These are phyloP conservation scores for Chalciporus pseudorubinellus DNA, from an alignment of 768 basidiomycete species.

Conservation along the genomic window DNA sequence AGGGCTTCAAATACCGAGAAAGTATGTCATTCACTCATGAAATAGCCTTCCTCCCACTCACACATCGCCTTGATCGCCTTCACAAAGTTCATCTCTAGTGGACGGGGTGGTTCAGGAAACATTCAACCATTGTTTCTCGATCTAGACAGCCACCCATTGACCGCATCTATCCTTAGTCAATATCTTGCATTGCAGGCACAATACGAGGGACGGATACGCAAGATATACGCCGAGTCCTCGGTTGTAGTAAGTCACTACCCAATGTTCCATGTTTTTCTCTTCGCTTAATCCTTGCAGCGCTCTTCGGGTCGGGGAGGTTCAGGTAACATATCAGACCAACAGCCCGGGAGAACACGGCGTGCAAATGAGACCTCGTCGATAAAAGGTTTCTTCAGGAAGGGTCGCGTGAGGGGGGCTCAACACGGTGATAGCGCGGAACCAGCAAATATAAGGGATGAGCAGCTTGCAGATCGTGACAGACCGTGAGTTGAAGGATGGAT, in stretches of 20 bases:
- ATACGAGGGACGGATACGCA: conserved; percentile 18
- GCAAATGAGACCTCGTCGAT: conserved; percentile 7
- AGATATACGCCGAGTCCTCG: conserved; percentile 13
- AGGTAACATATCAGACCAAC: conserved; percentile 23
- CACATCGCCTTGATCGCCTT: no score
- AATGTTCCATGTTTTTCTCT: neutral
- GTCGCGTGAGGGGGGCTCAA: neutral
- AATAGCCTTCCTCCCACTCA: neutral
- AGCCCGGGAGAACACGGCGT: no score
- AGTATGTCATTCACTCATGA: neutral
- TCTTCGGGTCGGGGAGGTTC: conserved; percentile 29
- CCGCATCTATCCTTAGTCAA: conserved; percentile 23
- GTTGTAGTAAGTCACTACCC: conserved; percentile 15
- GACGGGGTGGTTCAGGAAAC: conserved; percentile 27
- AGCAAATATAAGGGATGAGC: neutral
- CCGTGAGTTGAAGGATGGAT: conserved; percentile 2
- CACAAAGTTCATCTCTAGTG: conserved; percentile 22
- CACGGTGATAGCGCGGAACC: neutral
- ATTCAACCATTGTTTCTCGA: conserved; percentile 8
- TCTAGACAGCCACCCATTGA: conserved; percentile 19
- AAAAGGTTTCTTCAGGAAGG: conserved; percentile 15
- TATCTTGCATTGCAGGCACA: conserved; percentile 12
- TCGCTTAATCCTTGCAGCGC: conserved; percentile 5
- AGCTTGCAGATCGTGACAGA: neutral
- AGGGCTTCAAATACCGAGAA: neutral